Base-by-base conservation (phyloP, 2,329 filamentous ascomycete genomes). In the Fusarium begoniae region DNA sequence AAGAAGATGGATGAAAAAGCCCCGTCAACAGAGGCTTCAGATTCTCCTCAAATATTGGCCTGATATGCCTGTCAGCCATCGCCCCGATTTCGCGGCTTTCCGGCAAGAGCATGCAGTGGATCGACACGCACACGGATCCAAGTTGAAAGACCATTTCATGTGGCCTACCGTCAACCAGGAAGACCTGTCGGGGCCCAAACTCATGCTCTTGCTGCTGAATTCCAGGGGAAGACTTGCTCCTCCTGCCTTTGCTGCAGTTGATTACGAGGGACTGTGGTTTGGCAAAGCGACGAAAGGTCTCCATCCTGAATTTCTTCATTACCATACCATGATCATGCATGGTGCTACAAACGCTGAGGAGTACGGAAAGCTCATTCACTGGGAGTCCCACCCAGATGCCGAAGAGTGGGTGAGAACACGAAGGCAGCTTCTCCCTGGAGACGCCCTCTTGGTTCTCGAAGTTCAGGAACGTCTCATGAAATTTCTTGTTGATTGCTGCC, bases 121-220 rank as follows among this genome's bases (percentile, higher is more conserved):
- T 38, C 66, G 72, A 10, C 30, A 51, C 3, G 32, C 63, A 8
- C 6, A 37, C 2, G 73, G 75, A 8, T 76, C 75, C 17, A 69
- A 74, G 30, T 75, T 80, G n/a, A 73, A 64, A 13, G 81, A 84
- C 11, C 61, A 79, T 14, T 89, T 81, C 67, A 77, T 88, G 47
- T 90, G 84, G 83, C 89, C 89, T 0, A 82, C 86, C 51, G 85
- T 91, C 76, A 91, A 91, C 71, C 81, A 87, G 45, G 87, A 91
- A 62, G 89, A 91, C 72, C 80, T 91, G 2, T 58, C 75, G 0
- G 81, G 84, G 28, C 77, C 83, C 0, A 86, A 84, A 54, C 66
- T 79, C 0, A 74, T 91, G 14, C 81, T 84, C 0, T 77, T 91
- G 12, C 80, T 91, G 26, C 76, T 92, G 17, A 88, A 89, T 62